Evolutionary conservation across 129 eudicot species (phyloP).

Genomic region (Lactuca saligna): DNA sequence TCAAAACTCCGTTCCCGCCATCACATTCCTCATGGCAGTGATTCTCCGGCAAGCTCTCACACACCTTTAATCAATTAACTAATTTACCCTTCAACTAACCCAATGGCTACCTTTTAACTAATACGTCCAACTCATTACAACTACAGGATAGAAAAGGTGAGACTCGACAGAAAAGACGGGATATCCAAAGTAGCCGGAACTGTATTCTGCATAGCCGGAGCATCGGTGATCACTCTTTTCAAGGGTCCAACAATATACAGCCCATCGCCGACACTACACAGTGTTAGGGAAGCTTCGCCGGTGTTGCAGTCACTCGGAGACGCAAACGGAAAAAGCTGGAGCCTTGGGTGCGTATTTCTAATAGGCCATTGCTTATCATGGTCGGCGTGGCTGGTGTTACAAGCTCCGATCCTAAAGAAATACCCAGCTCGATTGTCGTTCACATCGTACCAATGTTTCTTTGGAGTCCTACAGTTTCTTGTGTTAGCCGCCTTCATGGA

Average conservation of each 20-base stretch:
- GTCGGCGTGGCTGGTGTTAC: constrained; percentile 96
- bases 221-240: constrained; percentile 95
- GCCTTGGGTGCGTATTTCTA: constrained; percentile 85
- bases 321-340: constrained; percentile 89
- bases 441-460: constrained; percentile 91
- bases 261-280: constrained; percentile 56
- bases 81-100: neutral
- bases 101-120: neutral
- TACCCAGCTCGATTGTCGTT: constrained; percentile 96
- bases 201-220: constrained; percentile 80
- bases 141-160: constrained; percentile 86
- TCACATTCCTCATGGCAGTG: constrained; percentile 89
- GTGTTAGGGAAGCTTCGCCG: constrained; percentile 27
- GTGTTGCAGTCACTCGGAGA: constrained; percentile 60
- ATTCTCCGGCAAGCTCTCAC: constrained; percentile 56
- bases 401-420: constrained; percentile 84
- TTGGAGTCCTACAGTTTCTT: constrained; percentile 85
- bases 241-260: constrained; percentile 93
- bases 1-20: constrained; percentile 96
- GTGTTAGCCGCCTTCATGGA: constrained; percentile 80
- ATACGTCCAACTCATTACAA: neutral
- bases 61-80: neutral
- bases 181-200: constrained; percentile 86
- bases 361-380: constrained; percentile 96
- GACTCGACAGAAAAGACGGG: constrained; percentile 84